Percentiles rank a stretch among this genome's conserved stretches.
These are phyloP conservation scores for Anthracocystis walkeri DNA, from an alignment of 1,284 basidiomycete species.

Conservation along the genomic window DNA sequence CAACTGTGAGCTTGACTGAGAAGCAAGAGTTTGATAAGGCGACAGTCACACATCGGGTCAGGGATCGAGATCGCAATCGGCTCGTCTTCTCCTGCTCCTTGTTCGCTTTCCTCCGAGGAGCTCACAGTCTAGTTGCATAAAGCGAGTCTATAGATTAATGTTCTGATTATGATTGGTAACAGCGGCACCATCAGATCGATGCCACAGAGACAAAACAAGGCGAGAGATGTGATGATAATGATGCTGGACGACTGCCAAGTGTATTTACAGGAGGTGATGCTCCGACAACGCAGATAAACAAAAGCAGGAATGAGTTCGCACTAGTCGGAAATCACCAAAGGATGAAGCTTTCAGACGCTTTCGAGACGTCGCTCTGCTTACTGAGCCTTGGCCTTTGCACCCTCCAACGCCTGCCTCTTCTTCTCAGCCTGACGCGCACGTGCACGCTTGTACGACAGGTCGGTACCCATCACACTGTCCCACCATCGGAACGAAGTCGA, in stretches of 20 bases:
- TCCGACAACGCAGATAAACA: not conserved
- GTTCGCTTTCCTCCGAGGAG: no score
- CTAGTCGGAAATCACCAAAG: not conserved
- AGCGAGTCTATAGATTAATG: not conserved
- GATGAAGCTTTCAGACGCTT: not conserved
- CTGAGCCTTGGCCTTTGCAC: conserved; percentile 31
- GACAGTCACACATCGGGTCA: no score
- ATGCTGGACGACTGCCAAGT: not conserved
- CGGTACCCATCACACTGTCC: conserved; percentile 68
- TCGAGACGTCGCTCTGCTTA: no score
- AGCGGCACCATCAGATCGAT: not conserved
- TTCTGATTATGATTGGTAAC: not conserved
- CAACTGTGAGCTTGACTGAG: no score
- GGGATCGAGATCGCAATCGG: no score
- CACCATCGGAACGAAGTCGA: conserved; percentile 68
- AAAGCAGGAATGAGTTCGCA: no score
- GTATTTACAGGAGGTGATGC: conserved; percentile 3
- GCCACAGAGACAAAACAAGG: not conserved
- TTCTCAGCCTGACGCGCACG: conserved; percentile 66
- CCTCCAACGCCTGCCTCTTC: conserved; percentile 50
- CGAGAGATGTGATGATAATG: not conserved
- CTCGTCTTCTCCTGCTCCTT: no score
- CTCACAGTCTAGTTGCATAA: not conserved
- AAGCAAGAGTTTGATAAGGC: no score
- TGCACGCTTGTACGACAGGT: conserved; percentile 63